phyloP scores from a whole-genome alignment of 805 yeast species.

The Candida ipomoeae region DNA sequence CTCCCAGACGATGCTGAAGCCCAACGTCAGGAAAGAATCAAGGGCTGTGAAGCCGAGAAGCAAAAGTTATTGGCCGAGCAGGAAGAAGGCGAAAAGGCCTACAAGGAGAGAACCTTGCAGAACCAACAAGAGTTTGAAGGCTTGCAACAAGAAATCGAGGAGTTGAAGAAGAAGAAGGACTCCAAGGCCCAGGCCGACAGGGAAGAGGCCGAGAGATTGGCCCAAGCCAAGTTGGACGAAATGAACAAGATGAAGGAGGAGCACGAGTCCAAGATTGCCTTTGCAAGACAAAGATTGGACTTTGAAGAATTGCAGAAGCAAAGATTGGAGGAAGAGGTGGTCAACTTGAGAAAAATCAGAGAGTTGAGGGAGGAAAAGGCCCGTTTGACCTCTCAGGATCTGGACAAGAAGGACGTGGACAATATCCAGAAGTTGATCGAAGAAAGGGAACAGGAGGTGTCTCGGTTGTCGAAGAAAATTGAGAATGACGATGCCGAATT shows the following conservation, averaged over 20 bases:
- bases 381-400: conserved; percentile 23
- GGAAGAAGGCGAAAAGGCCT: conserved; percentile 25
- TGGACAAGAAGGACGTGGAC: conserved; percentile 17
- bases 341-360: conserved; percentile 36
- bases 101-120: conserved; percentile 22
- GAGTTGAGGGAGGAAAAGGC: conserved; percentile 38
- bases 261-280: conserved; percentile 29
- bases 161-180: conserved; percentile 23
- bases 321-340: conserved; percentile 37
- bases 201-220: conserved; percentile 27
- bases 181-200: conserved; percentile 23
- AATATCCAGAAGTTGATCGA: conserved; percentile 29
- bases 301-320: conserved; percentile 36
- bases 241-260: conserved; percentile 32
- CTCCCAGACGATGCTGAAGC: conserved; percentile 21
- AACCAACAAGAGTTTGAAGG: conserved; percentile 25
- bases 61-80: conserved; percentile 21
- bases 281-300: conserved; percentile 28
- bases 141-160: conserved; percentile 31
- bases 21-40: conserved; percentile 24
- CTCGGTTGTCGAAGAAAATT: conserved; percentile 28
- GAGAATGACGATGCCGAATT: conserved; percentile 31
- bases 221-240: conserved; percentile 29
- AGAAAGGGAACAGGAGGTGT: conserved; percentile 31
- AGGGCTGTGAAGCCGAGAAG: conserved; percentile 26